Conservation (phyloP, 2,329 filamentous ascomycete genomes). For the Cercospora sesami region DNA sequence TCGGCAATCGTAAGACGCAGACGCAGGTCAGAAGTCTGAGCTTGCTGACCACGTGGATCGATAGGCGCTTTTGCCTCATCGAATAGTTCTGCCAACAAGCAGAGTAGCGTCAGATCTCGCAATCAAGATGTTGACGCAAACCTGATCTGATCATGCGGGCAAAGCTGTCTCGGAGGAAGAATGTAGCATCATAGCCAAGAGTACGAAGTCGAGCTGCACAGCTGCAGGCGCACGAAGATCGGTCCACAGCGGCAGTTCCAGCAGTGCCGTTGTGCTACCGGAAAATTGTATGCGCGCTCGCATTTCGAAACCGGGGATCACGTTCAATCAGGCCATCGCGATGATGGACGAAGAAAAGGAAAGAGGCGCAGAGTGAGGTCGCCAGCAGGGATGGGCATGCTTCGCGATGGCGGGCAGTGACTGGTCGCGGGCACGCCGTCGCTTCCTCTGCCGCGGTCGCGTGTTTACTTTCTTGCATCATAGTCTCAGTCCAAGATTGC, state of each 20-base stretch:
- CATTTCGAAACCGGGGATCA: background rate
- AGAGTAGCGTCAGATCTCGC: background rate
- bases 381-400: conserved; percentile 13
- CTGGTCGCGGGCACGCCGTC: background rate
- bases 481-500: conserved; percentile 6
- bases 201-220: background rate
- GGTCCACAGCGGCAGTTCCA: background rate
- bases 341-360: conserved; percentile 2
- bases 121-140: background rate
- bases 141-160: background rate
- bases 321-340: background rate
- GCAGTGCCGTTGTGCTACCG: background rate
- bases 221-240: background rate
- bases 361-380: conserved; percentile 14
- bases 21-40: background rate
- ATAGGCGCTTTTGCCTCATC: background rate
- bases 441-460: conserved; percentile 7
- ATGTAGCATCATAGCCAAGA: conserved; percentile 2
- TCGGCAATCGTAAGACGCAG: background rate
- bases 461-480: conserved; percentile 17
- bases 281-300: background rate
- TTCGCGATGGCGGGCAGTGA: background rate
- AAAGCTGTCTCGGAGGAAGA: background rate
- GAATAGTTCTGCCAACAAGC: background rate
- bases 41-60: background rate